Evolutionary conservation across 306 rosid species (phyloP), one percentile per base, ranked within the genome.

Genomic region (Sindora glabra): DNA sequence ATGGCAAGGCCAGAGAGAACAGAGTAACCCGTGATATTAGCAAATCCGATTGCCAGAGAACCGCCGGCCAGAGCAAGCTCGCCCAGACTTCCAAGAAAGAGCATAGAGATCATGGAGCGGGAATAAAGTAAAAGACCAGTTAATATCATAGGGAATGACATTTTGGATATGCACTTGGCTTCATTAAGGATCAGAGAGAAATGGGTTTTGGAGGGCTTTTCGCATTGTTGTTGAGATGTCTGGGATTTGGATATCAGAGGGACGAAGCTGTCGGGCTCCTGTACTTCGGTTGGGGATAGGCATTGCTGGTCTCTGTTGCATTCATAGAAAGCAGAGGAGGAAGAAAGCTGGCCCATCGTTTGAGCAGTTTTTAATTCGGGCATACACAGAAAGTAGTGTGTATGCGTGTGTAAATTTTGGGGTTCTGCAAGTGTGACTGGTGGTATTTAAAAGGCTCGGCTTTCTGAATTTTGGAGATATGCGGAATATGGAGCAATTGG

Each of bases 1-100:
- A 59, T 69, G 80, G 80, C 68, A 0, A 75, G 80, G 37, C 80
- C 80, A 1, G 80, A 69, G 73, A 75, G 76, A 48, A 74, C 47
- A 13, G 75, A 74, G 64, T 75, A 64, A 2, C 68, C 80, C 0
- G 80, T 69, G 54, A 75, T 69, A 59, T 75, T 69, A 13, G 80
- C 80, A 18, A 75, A 75, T 1, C 65, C 76, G 1, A 75, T 22
- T 61, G 80, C 80, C 0, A 75, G 47, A 5, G 80, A 75, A 6
- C 80, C 80, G 5, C 72, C 76, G 6, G 76, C 76, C 17, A 75
- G 22, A 8, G 72, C 55, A 6, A 75, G 76, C 3, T 64, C 65
- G 0, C 76, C 76, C 8, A 75, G 69, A 53, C 18, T 69, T 11
- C 76, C 80, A 0, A 75, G 80, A 60, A 69, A 75, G 69, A 75